Evolutionary conservation across 2,329 filamentous ascomycete species (phyloP).

Genomic region (Trichophyton equinum): DNA sequence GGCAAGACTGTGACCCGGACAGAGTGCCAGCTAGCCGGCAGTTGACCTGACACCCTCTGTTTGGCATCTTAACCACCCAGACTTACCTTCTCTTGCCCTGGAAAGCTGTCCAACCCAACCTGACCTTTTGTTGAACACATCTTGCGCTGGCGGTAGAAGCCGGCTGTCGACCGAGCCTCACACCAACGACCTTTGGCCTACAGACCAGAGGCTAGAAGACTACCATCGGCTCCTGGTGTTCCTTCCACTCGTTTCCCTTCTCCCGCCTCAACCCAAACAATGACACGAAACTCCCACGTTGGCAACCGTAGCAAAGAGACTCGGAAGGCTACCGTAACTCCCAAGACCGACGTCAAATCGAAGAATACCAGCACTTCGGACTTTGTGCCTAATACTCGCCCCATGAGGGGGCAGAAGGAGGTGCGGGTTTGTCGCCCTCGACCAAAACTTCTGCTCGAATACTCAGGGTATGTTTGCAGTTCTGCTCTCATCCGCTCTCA

Average conservation of each 20-base stretch:
- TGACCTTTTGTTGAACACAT: not conserved
- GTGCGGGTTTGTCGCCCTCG: not conserved
- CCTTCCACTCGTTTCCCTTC: not conserved
- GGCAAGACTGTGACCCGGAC: not conserved
- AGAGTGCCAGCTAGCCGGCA: not conserved
- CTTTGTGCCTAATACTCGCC: slow-evolving; percentile 22
- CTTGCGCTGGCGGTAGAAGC: not conserved
- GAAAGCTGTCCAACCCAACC: not conserved
- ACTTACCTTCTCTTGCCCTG: not conserved
- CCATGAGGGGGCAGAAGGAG: slow-evolving; percentile 3
- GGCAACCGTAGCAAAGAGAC: not conserved
- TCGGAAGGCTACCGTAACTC: not conserved
- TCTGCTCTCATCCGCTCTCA: not conserved
- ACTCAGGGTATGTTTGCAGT: not conserved
- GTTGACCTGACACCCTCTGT: not conserved
- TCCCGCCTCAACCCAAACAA: not conserved
- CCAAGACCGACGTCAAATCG: not conserved
- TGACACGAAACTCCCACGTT: not conserved
- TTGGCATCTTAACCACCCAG: not conserved
- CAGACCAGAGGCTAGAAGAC: not conserved
- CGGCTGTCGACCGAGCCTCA: not conserved
- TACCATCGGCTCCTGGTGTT: not conserved
- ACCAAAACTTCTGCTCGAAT: not conserved
- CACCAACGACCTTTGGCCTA: not conserved
- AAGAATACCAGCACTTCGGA: not conserved